Conservation (phyloP, 75 land plant genomes). For the Picea glauca region DNA sequence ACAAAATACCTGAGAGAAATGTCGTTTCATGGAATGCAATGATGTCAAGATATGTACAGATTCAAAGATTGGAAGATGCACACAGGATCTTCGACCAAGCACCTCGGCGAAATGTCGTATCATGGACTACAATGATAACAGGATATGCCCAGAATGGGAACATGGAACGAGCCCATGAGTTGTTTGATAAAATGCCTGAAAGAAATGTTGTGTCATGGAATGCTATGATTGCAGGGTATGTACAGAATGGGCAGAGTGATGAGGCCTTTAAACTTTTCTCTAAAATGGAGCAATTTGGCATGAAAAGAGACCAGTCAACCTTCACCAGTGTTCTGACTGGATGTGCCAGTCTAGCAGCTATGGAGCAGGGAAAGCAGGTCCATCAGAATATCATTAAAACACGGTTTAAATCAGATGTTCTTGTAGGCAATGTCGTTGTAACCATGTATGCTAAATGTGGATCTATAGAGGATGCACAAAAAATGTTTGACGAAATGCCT, state of each 20-base stretch:
- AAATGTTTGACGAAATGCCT: slow-evolving; percentile 47
- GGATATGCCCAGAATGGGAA: too few relatives aligned
- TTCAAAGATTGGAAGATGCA: slow-evolving; percentile 20
- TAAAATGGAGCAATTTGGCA: too few relatives aligned
- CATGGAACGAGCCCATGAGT: too few relatives aligned
- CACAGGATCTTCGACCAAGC: slow-evolving; percentile 1
- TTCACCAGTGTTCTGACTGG: slow-evolving; percentile 34
- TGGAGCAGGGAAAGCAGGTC: slow-evolving; percentile 24
- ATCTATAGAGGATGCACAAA: slow-evolving; percentile 21
- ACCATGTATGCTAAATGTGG: slow-evolving; percentile 50
- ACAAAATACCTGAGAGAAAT: slow-evolving; percentile 33
- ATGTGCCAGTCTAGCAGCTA: slow-evolving; percentile 40
- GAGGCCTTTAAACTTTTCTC: too few relatives aligned
- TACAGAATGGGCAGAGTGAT: too few relatives aligned
- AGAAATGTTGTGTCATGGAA: too few relatives aligned
- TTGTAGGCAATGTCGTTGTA: slow-evolving; percentile 43
- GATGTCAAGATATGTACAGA: slow-evolving; percentile 31
- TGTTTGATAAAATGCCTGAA: too few relatives aligned
- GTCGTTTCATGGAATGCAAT: slow-evolving; percentile 44
- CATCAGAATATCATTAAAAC: slow-evolving; percentile 28
- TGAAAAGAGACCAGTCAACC: too few relatives aligned
- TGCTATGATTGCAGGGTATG: too few relatives aligned
- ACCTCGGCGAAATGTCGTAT: too few relatives aligned
- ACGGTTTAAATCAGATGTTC: slow-evolving; percentile 32
- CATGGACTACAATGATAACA: too few relatives aligned